These are phyloP conservation scores for Fusarium foetens DNA, from an alignment of 2,329 filamentous ascomycete species.

Conservation along the genomic window DNA sequence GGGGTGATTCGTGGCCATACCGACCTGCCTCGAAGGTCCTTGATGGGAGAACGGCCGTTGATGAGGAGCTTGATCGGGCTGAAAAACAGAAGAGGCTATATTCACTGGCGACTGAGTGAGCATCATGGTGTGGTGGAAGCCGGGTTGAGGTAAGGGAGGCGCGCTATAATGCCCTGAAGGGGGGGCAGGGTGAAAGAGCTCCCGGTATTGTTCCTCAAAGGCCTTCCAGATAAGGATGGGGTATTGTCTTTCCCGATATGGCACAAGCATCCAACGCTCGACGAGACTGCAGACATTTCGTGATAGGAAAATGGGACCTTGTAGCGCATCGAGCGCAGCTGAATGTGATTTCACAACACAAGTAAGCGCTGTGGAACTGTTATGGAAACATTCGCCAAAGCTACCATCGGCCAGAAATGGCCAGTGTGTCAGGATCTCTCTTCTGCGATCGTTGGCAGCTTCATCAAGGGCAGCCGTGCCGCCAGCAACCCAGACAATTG, in stretches of 20 bases:
- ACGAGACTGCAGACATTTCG: conserved; percentile 5
- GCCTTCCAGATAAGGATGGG: neutral
- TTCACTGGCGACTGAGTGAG: neutral
- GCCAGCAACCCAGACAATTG: conserved; percentile 23
- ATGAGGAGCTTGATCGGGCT: neutral
- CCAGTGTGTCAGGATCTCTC: neutral
- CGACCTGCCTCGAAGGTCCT: neutral
- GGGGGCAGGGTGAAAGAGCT: neutral
- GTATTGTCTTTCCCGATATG: neutral
- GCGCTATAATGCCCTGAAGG: rapidly evolving
- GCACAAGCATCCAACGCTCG: conserved; percentile 9
- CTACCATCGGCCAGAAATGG: neutral
- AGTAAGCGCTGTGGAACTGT: neutral
- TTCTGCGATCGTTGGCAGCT: neutral
- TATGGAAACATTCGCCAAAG: conserved; percentile 25
- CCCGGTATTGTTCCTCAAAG: neutral
- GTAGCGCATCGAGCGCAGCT: neutral
- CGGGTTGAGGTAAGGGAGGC: neutral
- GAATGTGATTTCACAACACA: conserved; percentile 6
- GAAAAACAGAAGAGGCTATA: neutral
- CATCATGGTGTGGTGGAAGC: neutral
- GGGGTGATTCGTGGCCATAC: neutral
- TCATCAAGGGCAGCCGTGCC: neutral
- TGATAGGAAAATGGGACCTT: neutral
- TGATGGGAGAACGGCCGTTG: neutral